Evolutionary conservation across 257 asterid species (phyloP), one percentile per base, ranked within the genome.

Genomic region (Solanum megistacrolobum): DNA sequence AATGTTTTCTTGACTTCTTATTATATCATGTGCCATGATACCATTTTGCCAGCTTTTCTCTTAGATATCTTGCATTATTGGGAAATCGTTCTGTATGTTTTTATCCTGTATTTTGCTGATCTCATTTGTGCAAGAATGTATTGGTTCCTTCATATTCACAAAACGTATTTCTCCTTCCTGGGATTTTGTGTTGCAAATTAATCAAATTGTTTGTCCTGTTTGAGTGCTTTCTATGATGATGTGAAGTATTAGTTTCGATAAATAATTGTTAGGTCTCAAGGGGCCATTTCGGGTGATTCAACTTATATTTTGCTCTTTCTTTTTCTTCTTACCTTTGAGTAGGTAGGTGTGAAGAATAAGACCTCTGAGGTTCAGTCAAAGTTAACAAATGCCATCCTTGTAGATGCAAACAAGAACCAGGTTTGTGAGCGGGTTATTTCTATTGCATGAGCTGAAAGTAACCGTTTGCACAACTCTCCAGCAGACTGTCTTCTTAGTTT

Each of bases 271-370:
- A 82, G 69, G 86, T 48, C 43, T 3, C 69, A 29, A 82, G 43
- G 66, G 86, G 27, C 27, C n/a, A 12, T 48, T 82, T 82, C 39
- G 23, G 31, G 86, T 79, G 85, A 35, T 31, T 82, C 10, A 18
- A 82, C 86, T 82, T 82, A 5, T 73, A 52, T 73, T 31, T 21
- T 69, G 31, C 66, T 55, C 66, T 55, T 55, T 62, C 20, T 38
- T 27, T 31, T 52, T 81, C 39, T 87, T 62, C 87, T 92, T 84
- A 29, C 68, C 43, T 86, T 91, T 89, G 94, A 89, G 92, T 92
- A 97, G 99, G 98, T 95, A 86, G 99, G 99, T 62, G 96, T 97
- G 91, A 97, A 94, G 93, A 96, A 90, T 91, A 96, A 94, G 93
- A 91, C 98, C 11, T 86, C 94, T 32, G 99, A 97, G 78, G 93